A percentile compares a stretch with the other conserved stretches of the same genome.
These are phyloP conservation scores for Pterocarpus macrocarpus DNA, from an alignment of 306 rosid species.

Conservation along the genomic window DNA sequence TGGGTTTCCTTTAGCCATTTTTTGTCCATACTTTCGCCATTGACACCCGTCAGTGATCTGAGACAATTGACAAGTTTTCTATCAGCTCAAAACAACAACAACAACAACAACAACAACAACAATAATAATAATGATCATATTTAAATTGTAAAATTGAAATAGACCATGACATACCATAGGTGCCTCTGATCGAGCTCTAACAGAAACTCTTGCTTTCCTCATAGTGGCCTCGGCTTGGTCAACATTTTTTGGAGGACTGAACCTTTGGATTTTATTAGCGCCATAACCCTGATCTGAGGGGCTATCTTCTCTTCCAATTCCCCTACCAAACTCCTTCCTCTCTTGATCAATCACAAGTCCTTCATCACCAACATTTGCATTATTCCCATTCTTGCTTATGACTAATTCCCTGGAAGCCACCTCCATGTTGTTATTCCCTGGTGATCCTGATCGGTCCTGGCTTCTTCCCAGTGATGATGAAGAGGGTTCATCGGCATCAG, in stretches of 20 bases:
- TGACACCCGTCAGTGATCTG: slow-evolving; percentile 94
- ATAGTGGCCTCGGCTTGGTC: slow-evolving; percentile 83
- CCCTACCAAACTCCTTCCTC: slow-evolving; percentile 48
- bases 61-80: background rate
- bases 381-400: slow-evolving; percentile 31
- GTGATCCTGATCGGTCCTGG: slow-evolving; percentile 53
- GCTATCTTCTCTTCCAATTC: slow-evolving; percentile 55
- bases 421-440: slow-evolving; percentile 40
- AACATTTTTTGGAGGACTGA: slow-evolving; percentile 58
- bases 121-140: background rate
- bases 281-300: slow-evolving; percentile 53
- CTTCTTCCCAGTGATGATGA: slow-evolving; percentile 63
- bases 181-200: slow-evolving; percentile 85
- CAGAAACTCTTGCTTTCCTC: slow-evolving; percentile 83
- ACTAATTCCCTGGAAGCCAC: slow-evolving; percentile 45
- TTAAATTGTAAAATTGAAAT: background rate
- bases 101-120: background rate
- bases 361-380: slow-evolving; percentile 41
- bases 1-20: slow-evolving; percentile 90
- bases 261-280: slow-evolving; percentile 61
- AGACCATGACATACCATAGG: slow-evolving; percentile 59
- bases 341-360: slow-evolving; percentile 45
- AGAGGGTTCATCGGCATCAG: slow-evolving; percentile 52
- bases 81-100: slow-evolving; percentile 22
- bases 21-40: slow-evolving; percentile 97